phyloP scores from a whole-genome alignment of 805 yeast species.

The Maudiozyma pseudohumilis region DNA sequence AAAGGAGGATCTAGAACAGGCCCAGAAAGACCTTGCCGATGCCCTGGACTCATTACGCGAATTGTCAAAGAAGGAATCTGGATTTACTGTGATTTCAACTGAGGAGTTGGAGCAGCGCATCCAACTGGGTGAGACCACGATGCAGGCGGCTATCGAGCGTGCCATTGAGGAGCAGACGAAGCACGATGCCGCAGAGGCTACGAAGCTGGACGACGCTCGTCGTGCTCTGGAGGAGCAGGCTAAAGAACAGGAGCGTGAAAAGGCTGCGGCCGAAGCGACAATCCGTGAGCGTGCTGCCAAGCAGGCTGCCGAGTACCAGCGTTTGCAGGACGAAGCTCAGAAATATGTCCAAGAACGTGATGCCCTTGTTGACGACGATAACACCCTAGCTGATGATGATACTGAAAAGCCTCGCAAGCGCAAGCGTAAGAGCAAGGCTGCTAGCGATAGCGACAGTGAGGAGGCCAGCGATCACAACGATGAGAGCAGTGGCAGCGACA shows the following conservation, averaged over 20 bases:
- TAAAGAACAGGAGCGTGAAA: conserved; percentile 37
- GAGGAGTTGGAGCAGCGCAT: conserved; percentile 79
- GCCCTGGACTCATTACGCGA: conserved; percentile 53
- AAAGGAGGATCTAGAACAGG: conserved; percentile 44
- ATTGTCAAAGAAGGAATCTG: conserved; percentile 37
- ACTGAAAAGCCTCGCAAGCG: conserved; percentile 20
- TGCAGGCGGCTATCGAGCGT: conserved; percentile 60
- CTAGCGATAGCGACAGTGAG: conserved; percentile 31
- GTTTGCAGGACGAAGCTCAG: conserved; percentile 46
- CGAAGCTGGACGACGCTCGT: conserved; percentile 65
- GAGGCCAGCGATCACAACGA: conserved; percentile 30
- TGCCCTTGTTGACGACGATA: conserved; percentile 32
- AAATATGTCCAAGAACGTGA: conserved; percentile 51
- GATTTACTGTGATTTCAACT: conserved; percentile 70
- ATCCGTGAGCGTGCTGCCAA: conserved; percentile 38
- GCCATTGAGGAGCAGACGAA: conserved; percentile 63
- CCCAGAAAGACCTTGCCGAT: conserved; percentile 45
- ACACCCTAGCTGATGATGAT: conserved; percentile 26
- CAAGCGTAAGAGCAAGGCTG: conserved; percentile 17
- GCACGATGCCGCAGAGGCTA: conserved; percentile 46
- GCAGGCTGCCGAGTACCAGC: conserved; percentile 40
- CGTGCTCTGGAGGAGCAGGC: conserved; percentile 51
- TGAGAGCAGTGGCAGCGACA: conserved; percentile 22
- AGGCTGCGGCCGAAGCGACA: conserved; percentile 35
- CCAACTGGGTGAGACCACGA: conserved; percentile 69